These are phyloP conservation scores for Metarhizium album DNA, from an alignment of 2,329 filamentous ascomycete genomes.

Conservation along the genomic window DNA sequence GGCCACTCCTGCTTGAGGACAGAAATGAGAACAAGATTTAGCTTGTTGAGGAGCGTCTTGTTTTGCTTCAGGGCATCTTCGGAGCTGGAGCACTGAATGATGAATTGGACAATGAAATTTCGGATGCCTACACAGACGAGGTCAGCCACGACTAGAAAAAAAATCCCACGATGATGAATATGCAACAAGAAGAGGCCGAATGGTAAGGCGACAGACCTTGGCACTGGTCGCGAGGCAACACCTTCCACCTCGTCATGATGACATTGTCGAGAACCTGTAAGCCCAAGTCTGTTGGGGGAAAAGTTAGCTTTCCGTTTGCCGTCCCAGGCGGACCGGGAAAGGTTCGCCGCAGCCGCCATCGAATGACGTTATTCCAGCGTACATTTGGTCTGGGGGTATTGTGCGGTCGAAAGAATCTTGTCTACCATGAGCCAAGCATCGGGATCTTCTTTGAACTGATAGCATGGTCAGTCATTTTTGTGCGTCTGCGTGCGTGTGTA, in stretches of 20 bases:
- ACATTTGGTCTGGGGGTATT: slow-evolving; percentile 96
- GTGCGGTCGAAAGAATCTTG: slow-evolving; percentile 87
- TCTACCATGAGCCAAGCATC: slow-evolving; percentile 97
- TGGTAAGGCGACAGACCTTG: slow-evolving; percentile 46
- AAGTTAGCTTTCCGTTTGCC: slow-evolving; percentile 11
- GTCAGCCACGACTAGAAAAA: slow-evolving; percentile 1
- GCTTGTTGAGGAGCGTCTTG: slow-evolving; percentile 89
- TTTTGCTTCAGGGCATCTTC: slow-evolving; percentile 80
- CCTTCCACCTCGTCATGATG: slow-evolving; percentile 98
- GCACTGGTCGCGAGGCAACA: slow-evolving; percentile 90
- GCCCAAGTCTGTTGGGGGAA: slow-evolving; percentile 58
- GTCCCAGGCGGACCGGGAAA: not conserved
- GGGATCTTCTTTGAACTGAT: slow-evolving; percentile 94
- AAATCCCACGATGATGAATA: not conserved
- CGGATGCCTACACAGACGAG: slow-evolving; percentile 62
- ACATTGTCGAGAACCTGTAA: slow-evolving; percentile 96
- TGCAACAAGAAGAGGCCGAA: not conserved
- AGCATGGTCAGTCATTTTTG: slow-evolving; percentile 12
- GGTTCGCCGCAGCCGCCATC: not conserved
- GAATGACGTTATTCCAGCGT: slow-evolving; percentile 23
- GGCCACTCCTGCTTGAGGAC: slow-evolving; percentile 99
- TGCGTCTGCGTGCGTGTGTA: too few relatives aligned
- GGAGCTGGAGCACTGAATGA: slow-evolving; percentile 83
- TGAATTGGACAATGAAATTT: slow-evolving; percentile 98
- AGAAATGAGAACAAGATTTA: slow-evolving; percentile 93